Evolutionary conservation across 1,139 yeast species (phyloP).

Genomic region (Kurtzmaniella quercitrusa): DNA sequence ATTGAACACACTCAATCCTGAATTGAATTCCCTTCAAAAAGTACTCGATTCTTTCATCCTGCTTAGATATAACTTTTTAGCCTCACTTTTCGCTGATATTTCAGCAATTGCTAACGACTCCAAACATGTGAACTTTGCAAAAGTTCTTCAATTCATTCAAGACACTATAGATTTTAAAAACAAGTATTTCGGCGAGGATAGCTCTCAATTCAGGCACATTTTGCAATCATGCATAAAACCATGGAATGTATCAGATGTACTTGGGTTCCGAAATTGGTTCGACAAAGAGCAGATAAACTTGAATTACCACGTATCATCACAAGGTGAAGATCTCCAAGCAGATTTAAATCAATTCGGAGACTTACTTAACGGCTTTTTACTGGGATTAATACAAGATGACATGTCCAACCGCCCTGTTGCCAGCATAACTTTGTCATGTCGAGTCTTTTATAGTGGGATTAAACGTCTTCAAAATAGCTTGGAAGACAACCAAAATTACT

Average conservation of each 20-base stretch:
- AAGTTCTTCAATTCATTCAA: conserved; percentile 30
- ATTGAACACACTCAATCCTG: conserved; percentile 17
- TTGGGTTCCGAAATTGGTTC: conserved; percentile 32
- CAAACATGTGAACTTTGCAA: conserved; percentile 21
- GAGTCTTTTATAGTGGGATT: conserved; percentile 3
- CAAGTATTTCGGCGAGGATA: conserved; percentile 21
- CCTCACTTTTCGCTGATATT: conserved; percentile 12
- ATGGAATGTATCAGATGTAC: conserved; percentile 27
- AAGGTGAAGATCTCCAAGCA: background rate
- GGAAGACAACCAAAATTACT: background rate
- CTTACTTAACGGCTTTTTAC: background rate
- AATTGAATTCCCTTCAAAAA: conserved; percentile 18
- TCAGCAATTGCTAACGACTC: conserved; percentile 4
- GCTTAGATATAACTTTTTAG: conserved; percentile 21
- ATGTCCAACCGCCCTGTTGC: background rate
- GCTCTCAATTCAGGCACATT: conserved; percentile 16
- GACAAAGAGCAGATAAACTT: conserved; percentile 15
- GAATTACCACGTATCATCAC: background rate
- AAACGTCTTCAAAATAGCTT: background rate
- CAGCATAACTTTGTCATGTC: background rate
- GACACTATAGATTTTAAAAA: conserved; percentile 28
- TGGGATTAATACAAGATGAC: background rate
- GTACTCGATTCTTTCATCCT: conserved; percentile 21
- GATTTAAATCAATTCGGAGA: conserved; percentile 2
- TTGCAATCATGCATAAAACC: conserved; percentile 18